Base-by-base conservation (phyloP, 1,139 yeast genomes). In the Wickerhamiella infanticola region DNA sequence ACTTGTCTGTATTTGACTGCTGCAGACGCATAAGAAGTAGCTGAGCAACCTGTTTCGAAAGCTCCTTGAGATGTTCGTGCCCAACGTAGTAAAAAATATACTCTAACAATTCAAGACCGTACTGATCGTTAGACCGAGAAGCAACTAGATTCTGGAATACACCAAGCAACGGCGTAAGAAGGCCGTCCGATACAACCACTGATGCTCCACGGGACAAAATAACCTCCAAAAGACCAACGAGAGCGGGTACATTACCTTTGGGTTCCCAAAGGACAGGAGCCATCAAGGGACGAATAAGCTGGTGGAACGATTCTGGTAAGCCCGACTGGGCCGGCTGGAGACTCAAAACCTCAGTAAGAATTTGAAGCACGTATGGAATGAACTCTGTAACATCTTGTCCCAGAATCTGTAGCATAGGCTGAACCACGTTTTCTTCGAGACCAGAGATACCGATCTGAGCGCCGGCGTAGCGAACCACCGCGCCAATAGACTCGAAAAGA, bases 141-240 rank as follows among this genome's bases (percentile, higher is more conserved):
- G 96, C 78, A 46, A 90, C 77, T 51, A 93, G 69, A 60, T 88
- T 86, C 66, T 93, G 98, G 69, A 85, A 93, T n/a, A 93, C 94
- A 41, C 99, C 99, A 45, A 93, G 68, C 37, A 93, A 73, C 3
- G 97, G 95, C 35, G 81, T 74, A 46, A 88, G 63, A 31, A 69
- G 58, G 41, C 66, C 69, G 23, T 56, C 55, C 39, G 58, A 56
- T 7, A 62, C 56, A 44, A 66, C 57, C 44, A 67, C 67, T 5
- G 68, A 61, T 2, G 80, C 73, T 47, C 85, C 86, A 44, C 74
- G 79, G 40, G 68, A 68, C 39, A 90, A 68, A 33, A 90, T 79
- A 3, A 88, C 79, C 48, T 79, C 74, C 46, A 93, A 66, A 46
- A 90, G 69, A 53, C 95, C 74, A 0, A 94, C 81, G 24, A 90